Evolutionary conservation across 2,329 filamentous ascomycete genomes (phyloP).

Genomic region (Rugonectria rugulosa): DNA sequence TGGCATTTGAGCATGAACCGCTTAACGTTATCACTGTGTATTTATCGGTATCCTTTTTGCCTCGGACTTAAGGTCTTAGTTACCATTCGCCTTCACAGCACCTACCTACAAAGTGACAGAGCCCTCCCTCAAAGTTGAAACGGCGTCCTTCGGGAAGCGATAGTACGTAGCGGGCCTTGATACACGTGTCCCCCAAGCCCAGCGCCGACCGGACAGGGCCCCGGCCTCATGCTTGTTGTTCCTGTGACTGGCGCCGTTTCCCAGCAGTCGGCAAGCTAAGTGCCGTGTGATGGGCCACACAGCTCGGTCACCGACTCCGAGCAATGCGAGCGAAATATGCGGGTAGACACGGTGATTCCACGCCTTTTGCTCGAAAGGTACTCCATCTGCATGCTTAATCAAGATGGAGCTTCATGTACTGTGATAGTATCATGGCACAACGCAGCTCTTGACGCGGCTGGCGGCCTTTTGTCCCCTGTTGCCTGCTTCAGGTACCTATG

Average conservation of each 20-base stretch:
- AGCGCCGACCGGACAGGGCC: slow-evolving; percentile 1
- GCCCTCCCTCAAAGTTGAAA: too few species aligned
- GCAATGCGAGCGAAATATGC: slow-evolving; percentile 7
- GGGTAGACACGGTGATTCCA: neutral
- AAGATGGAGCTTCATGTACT: neutral
- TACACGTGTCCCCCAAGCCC: slow-evolving; percentile 6
- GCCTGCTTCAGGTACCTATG: too few species aligned
- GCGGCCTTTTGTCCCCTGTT: neutral
- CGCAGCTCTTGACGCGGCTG: neutral
- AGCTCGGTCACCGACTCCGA: slow-evolving; percentile 11
- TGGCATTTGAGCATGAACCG: too few species aligned
- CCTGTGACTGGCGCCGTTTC: neutral
- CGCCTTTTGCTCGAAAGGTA: slow-evolving; percentile 5
- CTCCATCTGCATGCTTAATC: slow-evolving; percentile 5
- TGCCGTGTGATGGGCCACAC: slow-evolving; percentile 16
- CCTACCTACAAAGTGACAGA: too few species aligned
- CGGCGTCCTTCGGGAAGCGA: too few species aligned
- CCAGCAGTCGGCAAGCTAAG: slow-evolving; percentile 15
- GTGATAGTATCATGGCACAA: neutral
- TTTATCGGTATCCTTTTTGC: too few species aligned
- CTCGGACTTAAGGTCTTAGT: too few species aligned
- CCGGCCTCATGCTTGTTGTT: too few species aligned
- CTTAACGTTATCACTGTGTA: too few species aligned
- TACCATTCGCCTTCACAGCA: too few species aligned
- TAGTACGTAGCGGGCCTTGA: neutral